phyloP scores from a whole-genome alignment of 2,329 filamentous ascomycete species.

The Neonectria neomacrospora region DNA sequence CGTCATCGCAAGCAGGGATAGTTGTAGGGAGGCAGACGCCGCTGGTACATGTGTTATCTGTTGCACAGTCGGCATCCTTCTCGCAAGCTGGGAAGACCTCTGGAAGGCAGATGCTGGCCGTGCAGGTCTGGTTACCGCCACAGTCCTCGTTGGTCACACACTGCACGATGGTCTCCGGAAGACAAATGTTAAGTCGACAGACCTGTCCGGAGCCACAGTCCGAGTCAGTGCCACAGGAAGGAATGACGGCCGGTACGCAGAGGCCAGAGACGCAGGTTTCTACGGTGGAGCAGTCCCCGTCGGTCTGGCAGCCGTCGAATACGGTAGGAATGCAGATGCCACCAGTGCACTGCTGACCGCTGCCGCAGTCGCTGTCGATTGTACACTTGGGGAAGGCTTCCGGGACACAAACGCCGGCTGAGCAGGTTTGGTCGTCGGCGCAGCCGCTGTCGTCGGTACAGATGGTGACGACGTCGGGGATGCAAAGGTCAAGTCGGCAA shows the following conservation, averaged over 20 bases:
- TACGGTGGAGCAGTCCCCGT: not conserved
- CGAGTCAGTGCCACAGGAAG: slow-evolving; percentile 5
- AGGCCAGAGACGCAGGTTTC: slow-evolving; percentile 17
- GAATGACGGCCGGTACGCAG: slow-evolving; percentile 11
- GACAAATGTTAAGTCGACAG: slow-evolving; percentile 19
- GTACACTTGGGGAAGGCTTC: slow-evolving; percentile 18
- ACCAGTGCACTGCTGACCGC: slow-evolving; percentile 5
- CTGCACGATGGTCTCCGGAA: slow-evolving; percentile 8
- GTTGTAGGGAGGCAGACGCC: slow-evolving; percentile 14
- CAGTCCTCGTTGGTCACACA: slow-evolving; percentile 12
- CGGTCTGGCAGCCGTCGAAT: slow-evolving; percentile 5
- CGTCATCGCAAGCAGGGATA: not conserved
- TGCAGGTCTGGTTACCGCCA: slow-evolving; percentile 4
- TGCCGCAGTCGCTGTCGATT: slow-evolving; percentile 11
- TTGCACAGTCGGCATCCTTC: slow-evolving; percentile 6
- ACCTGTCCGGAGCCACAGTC: slow-evolving; percentile 16
- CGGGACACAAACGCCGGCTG: slow-evolving; percentile 14
- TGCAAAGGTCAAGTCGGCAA: slow-evolving; percentile 21
- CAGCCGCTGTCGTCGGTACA: slow-evolving; percentile 9
- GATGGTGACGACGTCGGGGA: slow-evolving; percentile 1
- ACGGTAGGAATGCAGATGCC: slow-evolving; percentile 13
- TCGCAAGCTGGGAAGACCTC: slow-evolving; percentile 12
- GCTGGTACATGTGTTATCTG: not conserved
- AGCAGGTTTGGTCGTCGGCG: slow-evolving; percentile 4
- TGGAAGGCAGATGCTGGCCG: slow-evolving; percentile 17